These are phyloP conservation scores for Pseudogymnoascus sp. DNA, from an alignment of 2,329 filamentous ascomycete genomes.

Conservation along the genomic window DNA sequence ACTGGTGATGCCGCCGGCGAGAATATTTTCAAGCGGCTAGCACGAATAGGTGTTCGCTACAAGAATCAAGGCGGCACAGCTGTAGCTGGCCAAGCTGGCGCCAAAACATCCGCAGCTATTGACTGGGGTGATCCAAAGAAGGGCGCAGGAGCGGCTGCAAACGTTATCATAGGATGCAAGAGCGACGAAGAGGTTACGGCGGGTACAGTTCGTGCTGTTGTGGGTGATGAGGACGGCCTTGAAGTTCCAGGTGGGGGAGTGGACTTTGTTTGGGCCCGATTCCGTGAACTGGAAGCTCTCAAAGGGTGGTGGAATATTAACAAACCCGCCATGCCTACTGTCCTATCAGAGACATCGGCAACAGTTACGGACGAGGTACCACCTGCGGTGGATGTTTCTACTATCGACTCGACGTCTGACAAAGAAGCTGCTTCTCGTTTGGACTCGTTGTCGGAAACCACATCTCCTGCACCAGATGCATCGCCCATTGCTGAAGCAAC, in stretches of 20 bases:
- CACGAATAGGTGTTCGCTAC: conserved; percentile 52
- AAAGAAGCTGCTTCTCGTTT: neutral
- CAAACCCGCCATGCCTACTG: conserved; percentile 20
- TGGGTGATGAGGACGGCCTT: conserved; percentile 48
- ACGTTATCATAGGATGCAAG: conserved; percentile 46
- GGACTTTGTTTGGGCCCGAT: conserved; percentile 58
- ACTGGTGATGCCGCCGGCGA: conserved; percentile 70
- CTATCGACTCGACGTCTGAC: neutral
- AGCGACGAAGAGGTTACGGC: conserved; percentile 50
- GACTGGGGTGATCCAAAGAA: conserved; percentile 80
- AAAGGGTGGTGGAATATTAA: conserved; percentile 62
- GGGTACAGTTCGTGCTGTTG: conserved; percentile 48
- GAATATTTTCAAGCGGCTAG: conserved; percentile 80
- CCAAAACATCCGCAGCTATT: conserved; percentile 64
- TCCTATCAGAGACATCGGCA: conserved; percentile 9
- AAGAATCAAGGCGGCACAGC: conserved; percentile 53
- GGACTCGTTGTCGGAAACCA: neutral
- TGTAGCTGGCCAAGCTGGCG: conserved; percentile 43
- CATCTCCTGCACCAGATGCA: neutral
- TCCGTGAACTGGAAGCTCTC: conserved; percentile 56
- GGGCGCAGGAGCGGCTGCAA: conserved; percentile 48
- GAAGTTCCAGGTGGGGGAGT: conserved; percentile 52
- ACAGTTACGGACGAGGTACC: conserved; percentile 12
- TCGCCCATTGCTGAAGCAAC: conserved; percentile 17
- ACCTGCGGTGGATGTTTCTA: neutral